Base-by-base conservation (phyloP, 2,329 filamentous ascomycete genomes). In the Fusarium coicis region DNA sequence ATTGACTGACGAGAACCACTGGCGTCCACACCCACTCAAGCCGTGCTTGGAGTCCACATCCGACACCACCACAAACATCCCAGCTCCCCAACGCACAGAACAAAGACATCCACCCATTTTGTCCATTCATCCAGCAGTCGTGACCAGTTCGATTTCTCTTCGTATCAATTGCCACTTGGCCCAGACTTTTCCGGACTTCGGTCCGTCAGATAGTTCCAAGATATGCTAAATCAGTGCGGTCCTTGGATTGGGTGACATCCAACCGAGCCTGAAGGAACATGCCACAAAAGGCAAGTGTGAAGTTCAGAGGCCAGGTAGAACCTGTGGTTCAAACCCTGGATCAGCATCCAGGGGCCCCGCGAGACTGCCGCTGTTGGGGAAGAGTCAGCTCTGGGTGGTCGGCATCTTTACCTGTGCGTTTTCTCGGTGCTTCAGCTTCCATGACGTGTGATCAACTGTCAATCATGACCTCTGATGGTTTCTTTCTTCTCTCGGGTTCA, bases 41-140 rank as follows among this genome's bases (percentile, higher is more conserved):
- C 68, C 61, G 49, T 66, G 56, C 54, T 60, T 50, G 46, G 57
- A 74, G 72, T 57, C 72, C 72, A 74, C 72, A 74, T 72, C 60
- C 68, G 68, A 70, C 71, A 74, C 72, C 72, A 74, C 72, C 72
- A 74, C 72, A 74, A 74, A 68, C 71, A 74, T 62, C 71, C 71
- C 71, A 74, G 71, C 59, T 73, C 57, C 62, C 55, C 70, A 74
- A 68, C 63, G 52, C 60, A 63, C 63, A 56, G 64, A 72, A 68
- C 66, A 68, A 60, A 74, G 72, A 66, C 65, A 70, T 72, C 64
- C 65, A 66, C 66, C 64, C 72, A 63, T 66, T 71, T 71, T 62
- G 72, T 66, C 72, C 60, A 74, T 72, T 57, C 63, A 72, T 68
- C 52, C 53, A 61, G 60, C 39, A 54, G 68, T 30, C 59, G 59